phyloP scores from a whole-genome alignment of 768 basidiomycete genomes.

The Tylopilus balloui region DNA sequence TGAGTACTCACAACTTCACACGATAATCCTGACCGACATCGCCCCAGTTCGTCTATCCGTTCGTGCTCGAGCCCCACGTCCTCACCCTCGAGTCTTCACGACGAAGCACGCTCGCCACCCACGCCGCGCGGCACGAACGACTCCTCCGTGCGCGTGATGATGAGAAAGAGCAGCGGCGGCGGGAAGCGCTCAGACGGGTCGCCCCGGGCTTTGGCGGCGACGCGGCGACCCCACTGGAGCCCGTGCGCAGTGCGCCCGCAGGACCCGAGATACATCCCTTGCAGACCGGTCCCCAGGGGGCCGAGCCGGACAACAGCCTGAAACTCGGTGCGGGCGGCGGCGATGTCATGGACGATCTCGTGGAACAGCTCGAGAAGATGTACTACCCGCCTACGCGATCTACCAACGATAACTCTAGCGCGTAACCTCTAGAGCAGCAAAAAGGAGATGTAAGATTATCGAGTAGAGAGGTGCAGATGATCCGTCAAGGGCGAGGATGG shows the following conservation, averaged over 20 bases:
- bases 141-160: conserved; percentile 68
- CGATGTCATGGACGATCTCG: conserved; percentile 78
- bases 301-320: background rate
- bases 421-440: too few species aligned
- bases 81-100: conserved; percentile 72
- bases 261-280: conserved; percentile 11
- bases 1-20: conserved; percentile 33
- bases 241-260: conserved; percentile 13
- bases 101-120: conserved; percentile 58
- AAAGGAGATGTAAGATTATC: too few species aligned
- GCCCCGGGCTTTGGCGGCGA: conserved; percentile 83
- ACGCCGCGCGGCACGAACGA: conserved; percentile 63
- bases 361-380: conserved; percentile 74
- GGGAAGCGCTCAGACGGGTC: conserved; percentile 66
- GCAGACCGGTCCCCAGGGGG: background rate
- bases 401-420: too few species aligned
- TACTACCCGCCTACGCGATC: conserved; percentile 25
- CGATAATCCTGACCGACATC: conserved; percentile 2
- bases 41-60: conserved; percentile 92
- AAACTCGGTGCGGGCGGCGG: conserved; percentile 17
- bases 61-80: conserved; percentile 86
- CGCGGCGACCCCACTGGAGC: conserved; percentile 43
- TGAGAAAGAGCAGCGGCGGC: conserved; percentile 62
- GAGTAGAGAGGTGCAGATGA: background rate
- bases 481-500: background rate